phyloP scores from a whole-genome alignment of 371 early-diverging fungal genomes.

The Rhizopus arrhizus region DNA sequence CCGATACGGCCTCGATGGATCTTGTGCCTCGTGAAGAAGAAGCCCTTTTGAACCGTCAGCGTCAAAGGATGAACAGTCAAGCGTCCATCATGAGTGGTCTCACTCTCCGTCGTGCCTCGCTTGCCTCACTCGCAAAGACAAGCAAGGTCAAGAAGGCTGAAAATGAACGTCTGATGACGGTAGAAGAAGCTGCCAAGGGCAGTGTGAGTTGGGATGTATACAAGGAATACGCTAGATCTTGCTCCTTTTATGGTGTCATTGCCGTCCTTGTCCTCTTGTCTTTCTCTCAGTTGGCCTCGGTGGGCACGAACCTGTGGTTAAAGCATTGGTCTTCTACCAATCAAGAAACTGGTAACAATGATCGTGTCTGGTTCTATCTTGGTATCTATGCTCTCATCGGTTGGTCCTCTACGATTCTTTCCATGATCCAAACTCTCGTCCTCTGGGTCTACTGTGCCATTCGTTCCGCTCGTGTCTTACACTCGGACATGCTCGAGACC shows the following conservation, averaged over 20 bases:
- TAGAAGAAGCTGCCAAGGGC: conserved; percentile 82
- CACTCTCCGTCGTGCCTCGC: conserved; percentile 60
- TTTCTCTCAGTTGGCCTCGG: conserved; percentile 58
- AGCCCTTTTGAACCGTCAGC: conserved; percentile 30
- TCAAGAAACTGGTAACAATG: conserved; percentile 34
- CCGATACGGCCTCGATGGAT: conserved; percentile 39
- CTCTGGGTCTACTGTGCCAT: conserved; percentile 86
- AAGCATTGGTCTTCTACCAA: conserved; percentile 71
- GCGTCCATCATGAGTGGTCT: conserved; percentile 39
- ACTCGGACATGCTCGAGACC: conserved; percentile 59
- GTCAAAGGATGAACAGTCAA: conserved; percentile 45
- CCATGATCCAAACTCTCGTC: conserved; percentile 72
- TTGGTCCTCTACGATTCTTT: conserved; percentile 62
- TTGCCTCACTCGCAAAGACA: conserved; percentile 43
- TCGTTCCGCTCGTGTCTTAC: conserved; percentile 66
- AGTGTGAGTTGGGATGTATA: conserved; percentile 77
- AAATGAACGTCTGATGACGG: conserved; percentile 60
- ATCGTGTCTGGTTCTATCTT: conserved; percentile 63
- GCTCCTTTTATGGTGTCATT: conserved; percentile 59
- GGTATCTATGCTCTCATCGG: conserved; percentile 83
- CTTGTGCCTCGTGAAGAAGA: conserved; percentile 45
- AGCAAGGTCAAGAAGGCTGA: conserved; percentile 22
- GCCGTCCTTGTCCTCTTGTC: conserved; percentile 60
- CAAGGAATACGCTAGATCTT: conserved; percentile 75
- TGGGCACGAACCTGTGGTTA: conserved; percentile 71